These are phyloP conservation scores for Rubroshorea leprosula DNA, from an alignment of 345 rosid genomes.

Conservation along the genomic window DNA sequence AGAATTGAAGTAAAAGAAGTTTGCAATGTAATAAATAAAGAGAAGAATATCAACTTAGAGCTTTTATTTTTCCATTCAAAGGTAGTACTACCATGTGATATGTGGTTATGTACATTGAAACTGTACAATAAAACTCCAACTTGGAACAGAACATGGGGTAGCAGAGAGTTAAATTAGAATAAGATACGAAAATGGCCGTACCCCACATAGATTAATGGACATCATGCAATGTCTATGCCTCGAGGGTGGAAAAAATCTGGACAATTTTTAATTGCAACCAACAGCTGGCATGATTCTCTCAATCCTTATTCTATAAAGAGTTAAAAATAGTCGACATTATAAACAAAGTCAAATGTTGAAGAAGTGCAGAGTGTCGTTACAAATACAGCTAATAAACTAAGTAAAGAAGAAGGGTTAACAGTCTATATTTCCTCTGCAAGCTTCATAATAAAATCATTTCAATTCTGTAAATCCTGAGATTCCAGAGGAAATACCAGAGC, in stretches of 20 bases:
- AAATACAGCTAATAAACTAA: slow-evolving; percentile 15
- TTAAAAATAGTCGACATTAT: slow-evolving; percentile 8
- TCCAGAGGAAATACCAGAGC: slow-evolving; percentile 18
- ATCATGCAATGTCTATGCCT: slow-evolving; percentile 4
- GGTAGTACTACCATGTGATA: too few species aligned
- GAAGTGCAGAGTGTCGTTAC: slow-evolving; percentile 15
- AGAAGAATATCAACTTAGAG: too few species aligned
- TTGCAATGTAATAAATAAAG: too few species aligned
- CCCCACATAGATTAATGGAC: neutral
- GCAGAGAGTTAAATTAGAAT: too few species aligned
- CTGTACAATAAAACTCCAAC: too few species aligned
- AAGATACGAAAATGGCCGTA: too few species aligned
- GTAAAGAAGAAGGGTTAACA: neutral
- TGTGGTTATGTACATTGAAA: too few species aligned
- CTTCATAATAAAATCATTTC: slow-evolving; percentile 15
- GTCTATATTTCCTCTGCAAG: slow-evolving; percentile 20
- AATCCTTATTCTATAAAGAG: slow-evolving; percentile 4
- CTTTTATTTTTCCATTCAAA: too few species aligned
- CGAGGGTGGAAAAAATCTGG: slow-evolving; percentile 10
- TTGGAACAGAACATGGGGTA: too few species aligned
- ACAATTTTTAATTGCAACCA: slow-evolving; percentile 9
- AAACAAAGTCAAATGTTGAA: slow-evolving; percentile 29
- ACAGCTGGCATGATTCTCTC: slow-evolving; percentile 18
- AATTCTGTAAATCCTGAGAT: slow-evolving; percentile 25
- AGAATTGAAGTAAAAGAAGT: too few species aligned